Evolutionary conservation across 768 basidiomycete genomes (phyloP).

Genomic region (Tylopilus felleus): DNA sequence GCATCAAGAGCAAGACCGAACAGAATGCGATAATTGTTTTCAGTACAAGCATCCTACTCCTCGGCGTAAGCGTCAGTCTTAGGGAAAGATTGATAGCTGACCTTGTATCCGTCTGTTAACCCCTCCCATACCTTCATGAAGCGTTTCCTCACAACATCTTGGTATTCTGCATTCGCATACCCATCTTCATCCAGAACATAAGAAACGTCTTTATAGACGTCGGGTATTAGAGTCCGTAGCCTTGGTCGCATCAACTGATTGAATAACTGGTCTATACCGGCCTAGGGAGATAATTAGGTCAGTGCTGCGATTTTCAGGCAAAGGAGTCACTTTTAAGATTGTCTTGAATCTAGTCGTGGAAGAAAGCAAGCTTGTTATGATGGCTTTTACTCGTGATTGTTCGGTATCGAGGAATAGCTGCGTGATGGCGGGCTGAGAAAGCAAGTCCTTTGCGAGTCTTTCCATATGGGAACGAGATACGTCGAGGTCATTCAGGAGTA

Average conservation of each 20-base stretch:
- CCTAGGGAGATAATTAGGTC: conserved; percentile 37
- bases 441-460: conserved; percentile 66
- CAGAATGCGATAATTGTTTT: conserved; percentile 81
- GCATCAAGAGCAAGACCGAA: conserved; percentile 84
- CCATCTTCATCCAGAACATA: conserved; percentile 89
- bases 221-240: conserved; percentile 76
- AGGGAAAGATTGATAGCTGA: conserved; percentile 24
- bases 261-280: conserved; percentile 90
- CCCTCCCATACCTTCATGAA: conserved; percentile 88
- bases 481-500: conserved; percentile 91
- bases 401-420: conserved; percentile 70
- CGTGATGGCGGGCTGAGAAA: conserved; percentile 47
- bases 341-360: conserved; percentile 64
- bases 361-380: conserved; percentile 49
- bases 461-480: conserved; percentile 88
- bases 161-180: conserved; percentile 79
- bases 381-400: conserved; percentile 44
- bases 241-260: conserved; percentile 90
- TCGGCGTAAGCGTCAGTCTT: neutral
- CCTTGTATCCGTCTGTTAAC: conserved; percentile 85
- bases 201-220: conserved; percentile 86
- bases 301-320: neutral
- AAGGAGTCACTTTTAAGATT: conserved; percentile 61
- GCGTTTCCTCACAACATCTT: conserved; percentile 83
- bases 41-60: conserved; percentile 77